phyloP scores from a whole-genome alignment of 176 grass and related monocot genomes.

The Juncus effusus region DNA sequence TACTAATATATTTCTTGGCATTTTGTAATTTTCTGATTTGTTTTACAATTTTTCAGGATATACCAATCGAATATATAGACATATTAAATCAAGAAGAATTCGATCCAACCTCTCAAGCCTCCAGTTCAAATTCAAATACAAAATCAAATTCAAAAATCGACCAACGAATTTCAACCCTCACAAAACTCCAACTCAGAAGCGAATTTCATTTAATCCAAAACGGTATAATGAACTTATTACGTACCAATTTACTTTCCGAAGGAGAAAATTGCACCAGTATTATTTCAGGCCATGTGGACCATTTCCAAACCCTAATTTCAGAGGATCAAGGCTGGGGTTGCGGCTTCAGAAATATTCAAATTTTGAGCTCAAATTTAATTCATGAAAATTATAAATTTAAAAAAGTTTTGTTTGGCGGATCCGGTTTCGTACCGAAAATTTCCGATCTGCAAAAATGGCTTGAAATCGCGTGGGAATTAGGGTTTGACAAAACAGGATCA shows the following conservation, averaged over 20 bases:
- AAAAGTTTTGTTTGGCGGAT: conserved; percentile 58
- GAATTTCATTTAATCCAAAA: conserved; percentile 53
- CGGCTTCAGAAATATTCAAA: conserved; percentile 97
- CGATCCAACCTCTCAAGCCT: conserved; percentile 32
- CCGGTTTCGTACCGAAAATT: conserved; percentile 89
- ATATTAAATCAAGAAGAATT: conserved; percentile 14
- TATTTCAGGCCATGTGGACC: conserved; percentile 58
- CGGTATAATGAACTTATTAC: conserved; percentile 56
- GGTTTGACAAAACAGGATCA: conserved; percentile 54
- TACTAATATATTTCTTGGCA: neutral
- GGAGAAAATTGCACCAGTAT: conserved; percentile 44
- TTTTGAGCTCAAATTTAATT: conserved; percentile 73
- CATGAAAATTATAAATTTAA: conserved; percentile 49
- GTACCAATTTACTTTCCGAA: conserved; percentile 58
- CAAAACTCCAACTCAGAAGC: conserved; percentile 43
- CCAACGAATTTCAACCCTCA: conserved; percentile 40
- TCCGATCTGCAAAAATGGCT: conserved; percentile 87
- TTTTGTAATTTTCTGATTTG: neutral
- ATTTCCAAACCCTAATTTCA: conserved; percentile 60
- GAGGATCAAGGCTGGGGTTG: conserved; percentile 96
- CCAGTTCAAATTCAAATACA: conserved; percentile 34
- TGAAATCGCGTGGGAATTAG: conserved; percentile 81
- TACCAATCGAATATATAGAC: neutral
- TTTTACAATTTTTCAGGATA: conserved; percentile 36
- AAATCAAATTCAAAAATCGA: conserved; percentile 11